phyloP scores from a whole-genome alignment of 331 rosid species.

The Quercus phellos region DNA sequence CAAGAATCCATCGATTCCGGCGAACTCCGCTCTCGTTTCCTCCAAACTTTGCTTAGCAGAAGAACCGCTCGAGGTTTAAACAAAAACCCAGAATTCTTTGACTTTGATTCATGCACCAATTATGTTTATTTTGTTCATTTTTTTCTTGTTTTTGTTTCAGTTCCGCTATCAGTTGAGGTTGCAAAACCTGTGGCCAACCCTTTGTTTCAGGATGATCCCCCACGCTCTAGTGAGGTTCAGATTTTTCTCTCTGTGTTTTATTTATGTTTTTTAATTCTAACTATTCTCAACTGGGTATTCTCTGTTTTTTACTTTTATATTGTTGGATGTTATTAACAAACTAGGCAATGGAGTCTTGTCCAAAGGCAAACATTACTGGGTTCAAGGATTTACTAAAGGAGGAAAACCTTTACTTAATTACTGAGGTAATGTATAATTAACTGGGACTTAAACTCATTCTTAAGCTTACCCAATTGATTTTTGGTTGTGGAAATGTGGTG shows the following conservation, averaged over 20 bases:
- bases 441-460: not conserved
- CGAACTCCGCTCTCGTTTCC: constrained; percentile 57
- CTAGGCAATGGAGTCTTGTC: constrained; percentile 59
- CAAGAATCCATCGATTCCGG: constrained; percentile 20
- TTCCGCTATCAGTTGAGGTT: constrained; percentile 42
- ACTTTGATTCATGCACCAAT: not conserved
- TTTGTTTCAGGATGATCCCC: constrained; percentile 42
- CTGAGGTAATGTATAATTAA: constrained; percentile 48
- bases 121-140: not conserved
- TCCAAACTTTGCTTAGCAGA: constrained; percentile 39
- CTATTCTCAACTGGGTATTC: not conserved
- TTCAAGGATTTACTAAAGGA: constrained; percentile 54
- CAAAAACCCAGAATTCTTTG: not conserved
- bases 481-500: not conserved
- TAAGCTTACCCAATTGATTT: not conserved
- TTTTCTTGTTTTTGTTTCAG: constrained; percentile 33
- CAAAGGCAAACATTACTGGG: constrained; percentile 39
- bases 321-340: not conserved
- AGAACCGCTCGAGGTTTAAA: constrained; percentile 44
- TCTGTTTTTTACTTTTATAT: not conserved
- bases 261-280: not conserved
- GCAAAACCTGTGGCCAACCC: constrained; percentile 54
- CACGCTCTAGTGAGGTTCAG: constrained; percentile 46
- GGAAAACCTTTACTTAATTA: constrained; percentile 65
- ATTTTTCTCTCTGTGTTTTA: not conserved